A percentile compares a stretch with the other conserved stretches of the same genome.
Conservation (phyloP, 768 basidiomycete species). For the Piloderma croceum region DNA sequence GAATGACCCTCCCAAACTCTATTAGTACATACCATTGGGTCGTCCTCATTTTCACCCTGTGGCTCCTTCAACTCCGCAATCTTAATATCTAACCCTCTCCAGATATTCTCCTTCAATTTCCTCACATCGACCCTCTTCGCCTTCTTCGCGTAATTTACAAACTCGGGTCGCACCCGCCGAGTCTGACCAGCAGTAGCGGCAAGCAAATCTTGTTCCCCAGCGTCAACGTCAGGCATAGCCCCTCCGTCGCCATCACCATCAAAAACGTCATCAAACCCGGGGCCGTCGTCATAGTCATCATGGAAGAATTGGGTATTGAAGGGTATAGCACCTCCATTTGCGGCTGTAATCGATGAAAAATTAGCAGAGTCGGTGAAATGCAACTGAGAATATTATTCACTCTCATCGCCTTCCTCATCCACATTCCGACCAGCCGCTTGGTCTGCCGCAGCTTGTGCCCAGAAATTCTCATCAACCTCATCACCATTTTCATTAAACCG, state of each 20-base stretch:
- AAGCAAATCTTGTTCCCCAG: conserved; percentile 82
- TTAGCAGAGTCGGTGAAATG: neutral
- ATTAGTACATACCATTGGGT: conserved; percentile 45
- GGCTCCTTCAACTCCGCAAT: conserved; percentile 28
- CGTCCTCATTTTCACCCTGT: conserved; percentile 38
- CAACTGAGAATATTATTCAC: conserved; percentile 35
- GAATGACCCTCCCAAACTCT: neutral
- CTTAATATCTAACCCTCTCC: conserved; percentile 85
- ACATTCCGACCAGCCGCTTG: conserved; percentile 56
- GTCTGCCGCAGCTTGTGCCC: conserved; percentile 91
- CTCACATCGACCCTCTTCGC: conserved; percentile 97
- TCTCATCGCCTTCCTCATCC: conserved; percentile 57
- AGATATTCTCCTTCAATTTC: conserved; percentile 96
- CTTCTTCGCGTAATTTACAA: conserved; percentile 89
- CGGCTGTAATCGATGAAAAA: conserved; percentile 20
- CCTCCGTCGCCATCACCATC: conserved; percentile 25
- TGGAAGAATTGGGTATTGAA: conserved; percentile 98
- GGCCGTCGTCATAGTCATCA: conserved; percentile 80
- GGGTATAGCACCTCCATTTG: conserved; percentile 56
- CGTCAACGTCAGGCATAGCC: conserved; percentile 41
- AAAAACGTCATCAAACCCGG: conserved; percentile 56
- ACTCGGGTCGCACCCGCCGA: conserved; percentile 78
- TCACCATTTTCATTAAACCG: conserved; percentile 54
- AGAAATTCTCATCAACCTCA: conserved; percentile 94
- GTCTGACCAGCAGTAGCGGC: conserved; percentile 66